Conservation (phyloP, 805 yeast genomes). For the Barnettozyma pratensis region DNA sequence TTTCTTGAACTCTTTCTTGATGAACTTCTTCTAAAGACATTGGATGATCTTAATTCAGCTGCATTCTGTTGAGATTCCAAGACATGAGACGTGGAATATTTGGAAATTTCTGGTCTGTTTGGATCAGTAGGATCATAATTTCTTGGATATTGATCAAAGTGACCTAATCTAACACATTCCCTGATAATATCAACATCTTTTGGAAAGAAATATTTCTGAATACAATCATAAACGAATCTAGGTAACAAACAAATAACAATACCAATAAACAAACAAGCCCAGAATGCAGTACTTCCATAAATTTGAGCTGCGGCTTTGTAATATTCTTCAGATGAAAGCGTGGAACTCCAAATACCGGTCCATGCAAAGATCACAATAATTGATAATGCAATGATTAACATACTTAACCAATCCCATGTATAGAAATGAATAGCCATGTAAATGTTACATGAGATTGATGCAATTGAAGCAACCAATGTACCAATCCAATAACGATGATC, state of each 20-base stretch:
- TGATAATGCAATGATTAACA: constrained; percentile 51
- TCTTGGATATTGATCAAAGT: constrained; percentile 58
- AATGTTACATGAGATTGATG: constrained; percentile 61
- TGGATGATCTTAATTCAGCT: constrained; percentile 29
- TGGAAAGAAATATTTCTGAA: constrained; percentile 50
- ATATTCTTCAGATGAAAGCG: constrained; percentile 48
- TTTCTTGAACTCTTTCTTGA: constrained; percentile 24
- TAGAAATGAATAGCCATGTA: constrained; percentile 64
- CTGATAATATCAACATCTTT: constrained; percentile 68
- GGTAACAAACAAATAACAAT: constrained; percentile 61
- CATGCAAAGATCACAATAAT: constrained; percentile 60
- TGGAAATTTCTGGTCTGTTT: constrained; percentile 46
- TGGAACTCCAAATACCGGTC: constrained; percentile 77
- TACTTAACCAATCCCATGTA: constrained; percentile 78
- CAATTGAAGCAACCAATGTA: constrained; percentile 57
- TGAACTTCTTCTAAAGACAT: constrained; percentile 31
- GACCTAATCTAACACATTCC: constrained; percentile 64
- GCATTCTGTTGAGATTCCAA: constrained; percentile 22
- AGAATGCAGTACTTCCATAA: constrained; percentile 55
- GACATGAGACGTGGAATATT: constrained; percentile 33
- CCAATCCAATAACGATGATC: constrained; percentile 78
- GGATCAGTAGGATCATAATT: constrained; percentile 82
- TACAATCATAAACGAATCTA: constrained; percentile 55
- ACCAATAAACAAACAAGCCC: constrained; percentile 70
- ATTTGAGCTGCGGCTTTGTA: constrained; percentile 62